These are phyloP conservation scores for Colletotrichum lentis DNA, from an alignment of 2,329 filamentous ascomycete species.

Conservation along the genomic window DNA sequence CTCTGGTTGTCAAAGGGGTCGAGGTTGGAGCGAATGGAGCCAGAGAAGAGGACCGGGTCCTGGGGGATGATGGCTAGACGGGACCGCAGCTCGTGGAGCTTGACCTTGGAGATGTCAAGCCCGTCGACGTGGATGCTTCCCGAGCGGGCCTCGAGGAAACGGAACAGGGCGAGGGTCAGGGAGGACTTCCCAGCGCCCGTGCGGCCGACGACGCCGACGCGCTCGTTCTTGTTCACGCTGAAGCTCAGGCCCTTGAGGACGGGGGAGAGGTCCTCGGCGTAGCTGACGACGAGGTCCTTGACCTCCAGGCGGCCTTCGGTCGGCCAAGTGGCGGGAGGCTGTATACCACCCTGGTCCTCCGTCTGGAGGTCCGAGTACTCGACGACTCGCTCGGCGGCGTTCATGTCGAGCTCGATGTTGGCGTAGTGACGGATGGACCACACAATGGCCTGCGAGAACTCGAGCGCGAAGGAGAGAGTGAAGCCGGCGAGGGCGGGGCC, in stretches of 20 bases:
- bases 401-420: constrained; percentile 80
- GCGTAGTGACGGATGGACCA: constrained; percentile 74
- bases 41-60: constrained; percentile 83
- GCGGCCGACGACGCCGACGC: constrained; percentile 79
- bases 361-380: constrained; percentile 76
- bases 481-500: constrained; percentile 78
- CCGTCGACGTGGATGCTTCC: constrained; percentile 77
- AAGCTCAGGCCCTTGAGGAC: constrained; percentile 77
- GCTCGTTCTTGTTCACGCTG: constrained; percentile 69
- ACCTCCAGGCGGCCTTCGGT: constrained; percentile 76
- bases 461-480: constrained; percentile 75
- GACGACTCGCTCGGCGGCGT: constrained; percentile 76
- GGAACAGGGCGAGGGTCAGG: constrained; percentile 77
- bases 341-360: constrained; percentile 68
- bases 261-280: constrained; percentile 74
- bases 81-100: constrained; percentile 74
- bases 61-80: constrained; percentile 81
- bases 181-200: constrained; percentile 83
- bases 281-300: constrained; percentile 74
- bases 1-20: constrained; percentile 78
- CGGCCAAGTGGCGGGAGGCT: constrained; percentile 77
- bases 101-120: constrained; percentile 76
- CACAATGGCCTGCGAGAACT: constrained; percentile 70
- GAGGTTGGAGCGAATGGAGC: constrained; percentile 78
- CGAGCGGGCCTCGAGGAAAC: constrained; percentile 74